These are phyloP conservation scores for Rutstroemia sp. DNA, from an alignment of 2,329 filamentous ascomycete species.

Conservation along the genomic window DNA sequence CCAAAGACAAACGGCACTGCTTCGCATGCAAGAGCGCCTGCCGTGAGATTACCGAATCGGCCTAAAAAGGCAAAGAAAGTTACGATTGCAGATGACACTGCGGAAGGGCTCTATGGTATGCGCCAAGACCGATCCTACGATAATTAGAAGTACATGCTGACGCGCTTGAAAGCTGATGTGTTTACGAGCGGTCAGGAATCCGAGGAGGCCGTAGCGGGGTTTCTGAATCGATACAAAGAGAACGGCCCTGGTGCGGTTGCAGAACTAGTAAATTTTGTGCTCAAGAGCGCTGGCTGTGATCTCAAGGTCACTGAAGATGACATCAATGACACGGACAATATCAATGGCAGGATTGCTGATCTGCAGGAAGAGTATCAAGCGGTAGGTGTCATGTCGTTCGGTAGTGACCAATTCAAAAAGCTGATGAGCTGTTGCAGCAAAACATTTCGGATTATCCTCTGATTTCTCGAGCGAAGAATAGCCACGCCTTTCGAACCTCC, in stretches of 20 bases:
- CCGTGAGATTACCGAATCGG: slow-evolving; percentile 31
- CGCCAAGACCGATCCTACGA: background rate
- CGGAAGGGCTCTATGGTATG: slow-evolving; percentile 26
- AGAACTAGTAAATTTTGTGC: slow-evolving; percentile 59
- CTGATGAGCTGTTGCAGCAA: slow-evolving; percentile 38
- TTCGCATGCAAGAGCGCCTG: slow-evolving; percentile 47
- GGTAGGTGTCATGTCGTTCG: slow-evolving; percentile 38
- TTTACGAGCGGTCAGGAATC: slow-evolving; percentile 52
- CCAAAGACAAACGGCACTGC: slow-evolving; percentile 55
- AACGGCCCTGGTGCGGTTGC: slow-evolving; percentile 48
- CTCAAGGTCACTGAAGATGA: slow-evolving; percentile 73
- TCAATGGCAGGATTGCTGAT: slow-evolving; percentile 68
- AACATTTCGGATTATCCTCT: slow-evolving; percentile 87
- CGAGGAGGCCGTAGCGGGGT: slow-evolving; percentile 51
- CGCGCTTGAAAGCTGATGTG: slow-evolving; percentile 45
- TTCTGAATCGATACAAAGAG: slow-evolving; percentile 50
- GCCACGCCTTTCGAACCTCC: slow-evolving; percentile 68
- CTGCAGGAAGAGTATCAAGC: slow-evolving; percentile 84
- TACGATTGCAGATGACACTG: slow-evolving; percentile 35
- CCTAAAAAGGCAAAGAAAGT: slow-evolving; percentile 33
- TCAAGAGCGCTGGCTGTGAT: slow-evolving; percentile 72
- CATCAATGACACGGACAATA: slow-evolving; percentile 84
- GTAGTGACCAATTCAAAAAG: background rate
- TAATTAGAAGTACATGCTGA: slow-evolving; percentile 18
- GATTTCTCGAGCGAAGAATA: slow-evolving; percentile 71